Base-by-base conservation (phyloP, 768 basidiomycete species). In the Cyclocybe aegerita region DNA sequence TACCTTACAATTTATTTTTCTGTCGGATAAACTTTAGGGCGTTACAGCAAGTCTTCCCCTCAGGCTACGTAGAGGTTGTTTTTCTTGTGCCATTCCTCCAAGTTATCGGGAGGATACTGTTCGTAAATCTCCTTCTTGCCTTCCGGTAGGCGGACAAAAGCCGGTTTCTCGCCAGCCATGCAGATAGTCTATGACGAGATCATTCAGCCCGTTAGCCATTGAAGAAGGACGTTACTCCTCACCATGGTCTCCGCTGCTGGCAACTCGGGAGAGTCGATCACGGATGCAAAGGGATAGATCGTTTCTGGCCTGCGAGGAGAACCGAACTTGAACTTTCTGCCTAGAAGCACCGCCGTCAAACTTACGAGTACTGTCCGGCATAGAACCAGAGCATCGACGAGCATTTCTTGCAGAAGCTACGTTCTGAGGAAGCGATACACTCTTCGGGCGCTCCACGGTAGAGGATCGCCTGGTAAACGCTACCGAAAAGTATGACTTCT, bases 321-420 rank as follows among this genome's bases (percentile, higher is more conserved):
- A 9, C 2, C 23, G 17, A 37, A n/a, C 39, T 6, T 43, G 38
- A 15, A 17, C 23, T 23, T 23, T 23, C 35, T 41, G 39, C 29
- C 10, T 15, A 35, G 7, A 9, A 29, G 31, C 16, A 29, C 3
- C 7, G 9, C 23, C 3, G 5, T 23, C 23, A 23, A 23, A 39
- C 39, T 17, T 10, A 8, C 10, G 23, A 23, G 23, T 23, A 23
- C 74, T 36, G 41, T 85, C 85, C 82, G 85, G 1, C 81, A 49
- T 80, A 86, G 23, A 82, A 57, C 85, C 85, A 87, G 7, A 86
- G 66, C 85, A 86, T 86, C 37, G 75, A 63, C 1, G 83, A 81
- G 59, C 85, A 87, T 50, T 75, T 79, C 29, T 72, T 73, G 58
- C 85, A 86, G 60, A 87, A 87, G 54, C 77, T 78, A 31, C 85